Evolutionary conservation across 139 green algal species (phyloP).

Genomic region (Chlamydomonas sphaeroides): DNA sequence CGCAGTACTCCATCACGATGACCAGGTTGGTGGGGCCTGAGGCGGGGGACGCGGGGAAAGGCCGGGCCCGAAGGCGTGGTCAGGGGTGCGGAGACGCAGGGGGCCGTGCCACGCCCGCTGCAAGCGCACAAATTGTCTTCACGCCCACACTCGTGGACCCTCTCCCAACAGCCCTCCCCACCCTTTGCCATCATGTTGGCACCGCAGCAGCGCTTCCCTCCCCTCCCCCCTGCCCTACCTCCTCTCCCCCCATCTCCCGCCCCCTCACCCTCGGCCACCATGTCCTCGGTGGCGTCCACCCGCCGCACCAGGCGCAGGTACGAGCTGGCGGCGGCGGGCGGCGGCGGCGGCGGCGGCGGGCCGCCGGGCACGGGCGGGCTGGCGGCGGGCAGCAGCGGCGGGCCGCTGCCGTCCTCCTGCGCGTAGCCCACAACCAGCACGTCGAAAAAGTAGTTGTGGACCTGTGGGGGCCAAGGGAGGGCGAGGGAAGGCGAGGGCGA

Average conservation of each 20-base stretch:
- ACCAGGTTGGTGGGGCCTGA: slow-evolving; percentile 40
- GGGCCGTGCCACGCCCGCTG: not conserved
- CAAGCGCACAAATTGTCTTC: too few species aligned
- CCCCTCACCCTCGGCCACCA: slow-evolving; percentile 19
- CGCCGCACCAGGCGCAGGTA: slow-evolving; percentile 33
- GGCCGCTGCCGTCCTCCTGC: slow-evolving; percentile 1
- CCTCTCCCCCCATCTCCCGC: not conserved
- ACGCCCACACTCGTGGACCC: too few species aligned
- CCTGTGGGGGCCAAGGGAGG: too few species aligned
- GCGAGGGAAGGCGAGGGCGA: too few species aligned
- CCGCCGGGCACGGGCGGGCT: not conserved
- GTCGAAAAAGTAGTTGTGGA: slow-evolving; percentile 42
- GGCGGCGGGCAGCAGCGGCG: not conserved
- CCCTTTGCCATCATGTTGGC: too few species aligned
- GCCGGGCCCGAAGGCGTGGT: too few species aligned
- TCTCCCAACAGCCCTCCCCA: too few species aligned
- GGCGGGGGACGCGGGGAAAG: not conserved
- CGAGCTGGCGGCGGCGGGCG: not conserved
- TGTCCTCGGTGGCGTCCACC: slow-evolving; percentile 31
- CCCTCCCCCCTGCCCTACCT: not conserved
- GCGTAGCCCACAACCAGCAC: slow-evolving; percentile 38
- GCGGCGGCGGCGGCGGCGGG: too few species aligned
- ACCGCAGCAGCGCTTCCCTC: not conserved
- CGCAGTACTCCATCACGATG: slow-evolving; percentile 44
- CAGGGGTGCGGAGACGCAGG: too few species aligned